Base-by-base conservation (phyloP, 208 protist species). In the Trypanosoma avium region DNA sequence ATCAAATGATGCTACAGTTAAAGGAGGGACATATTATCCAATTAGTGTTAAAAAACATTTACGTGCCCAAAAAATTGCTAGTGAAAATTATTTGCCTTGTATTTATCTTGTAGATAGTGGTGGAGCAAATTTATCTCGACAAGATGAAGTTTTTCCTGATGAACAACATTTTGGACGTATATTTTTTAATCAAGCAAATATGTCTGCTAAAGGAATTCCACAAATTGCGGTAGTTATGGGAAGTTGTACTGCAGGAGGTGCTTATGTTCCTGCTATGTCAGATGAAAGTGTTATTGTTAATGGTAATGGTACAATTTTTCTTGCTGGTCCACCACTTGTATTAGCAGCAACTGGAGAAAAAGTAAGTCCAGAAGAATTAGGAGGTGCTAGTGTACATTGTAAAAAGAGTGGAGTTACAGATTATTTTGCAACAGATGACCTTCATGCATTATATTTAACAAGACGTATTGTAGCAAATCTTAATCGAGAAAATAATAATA, bases 1-100 rank as follows among this genome's bases (percentile, higher is more conserved):
- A n/a, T 96, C 94, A 5, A 99, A 99, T 69, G 97, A 99, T 78
- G 92, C 97, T 4, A 99, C 97, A 10, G 97, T 99, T 4, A 99
- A 98, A 67, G 97, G 97, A 42, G 97, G 97, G 42, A 97, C 97
- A 19, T 99, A 99, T 77, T 99, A 97, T 74, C 97, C 97, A 46
- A 98, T 99, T 56, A 98, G 94, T 3, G 96, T 99, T 0, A 99
- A 99, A 77, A 99, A 99, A 77, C 97, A 99, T 72, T 71, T 99
- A 32, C 86, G 95, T 50, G 97, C 97, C 17, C 94, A 97, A 71
- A 97, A 98, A 61, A 98, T 99, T 67, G 97, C 97, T 8, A 49
- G 75, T 67, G 76, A 98, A 77, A 98, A 98, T 72, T 70, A 84
- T 36, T 66, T 99, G 46, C 97, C 97, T n/a, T 99, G 97, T 71